Evolutionary conservation across 2,329 filamentous ascomycete species (phyloP).

Genomic region (Xylogone sp.): DNA sequence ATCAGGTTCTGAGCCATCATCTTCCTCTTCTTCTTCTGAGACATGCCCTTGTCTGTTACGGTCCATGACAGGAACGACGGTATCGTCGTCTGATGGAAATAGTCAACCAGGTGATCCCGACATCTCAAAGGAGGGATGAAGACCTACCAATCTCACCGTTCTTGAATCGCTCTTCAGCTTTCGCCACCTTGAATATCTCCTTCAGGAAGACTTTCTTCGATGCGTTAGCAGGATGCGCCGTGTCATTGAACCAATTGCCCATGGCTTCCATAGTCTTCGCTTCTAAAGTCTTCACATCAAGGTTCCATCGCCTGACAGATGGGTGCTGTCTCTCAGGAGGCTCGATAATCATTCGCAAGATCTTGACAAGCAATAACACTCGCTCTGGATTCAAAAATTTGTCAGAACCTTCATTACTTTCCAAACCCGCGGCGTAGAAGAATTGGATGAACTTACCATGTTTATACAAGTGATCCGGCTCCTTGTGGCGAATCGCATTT

Average conservation of each 20-base stretch:
- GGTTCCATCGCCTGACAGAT: constrained; percentile 47
- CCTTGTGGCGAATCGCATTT: constrained; percentile 60
- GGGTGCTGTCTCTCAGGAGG: constrained; percentile 31
- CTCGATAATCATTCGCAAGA: constrained; percentile 49
- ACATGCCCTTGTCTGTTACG: not conserved
- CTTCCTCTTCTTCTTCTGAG: not conserved
- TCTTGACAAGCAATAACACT: constrained; percentile 55
- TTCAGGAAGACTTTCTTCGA: constrained; percentile 52
- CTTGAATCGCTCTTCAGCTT: constrained; percentile 50
- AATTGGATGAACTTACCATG: constrained; percentile 43
- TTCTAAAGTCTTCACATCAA: constrained; percentile 49
- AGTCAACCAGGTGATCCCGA: not conserved
- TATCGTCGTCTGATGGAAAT: not conserved
- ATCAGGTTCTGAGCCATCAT: constrained; percentile 6
- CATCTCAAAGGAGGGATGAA: not conserved
- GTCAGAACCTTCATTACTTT: constrained; percentile 1
- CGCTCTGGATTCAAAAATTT: constrained; percentile 43
- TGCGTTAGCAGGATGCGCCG: constrained; percentile 47
- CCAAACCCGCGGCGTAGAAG: too few relatives aligned
- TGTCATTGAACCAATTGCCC: constrained; percentile 54
- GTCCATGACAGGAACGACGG: constrained; percentile 3
- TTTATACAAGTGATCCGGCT: constrained; percentile 71
- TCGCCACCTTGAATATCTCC: constrained; percentile 60
- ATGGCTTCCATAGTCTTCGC: constrained; percentile 55
- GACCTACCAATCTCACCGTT: constrained; percentile 53